Conservation (phyloP, 345 rosid genomes). For the Limnanthes douglasii region DNA sequence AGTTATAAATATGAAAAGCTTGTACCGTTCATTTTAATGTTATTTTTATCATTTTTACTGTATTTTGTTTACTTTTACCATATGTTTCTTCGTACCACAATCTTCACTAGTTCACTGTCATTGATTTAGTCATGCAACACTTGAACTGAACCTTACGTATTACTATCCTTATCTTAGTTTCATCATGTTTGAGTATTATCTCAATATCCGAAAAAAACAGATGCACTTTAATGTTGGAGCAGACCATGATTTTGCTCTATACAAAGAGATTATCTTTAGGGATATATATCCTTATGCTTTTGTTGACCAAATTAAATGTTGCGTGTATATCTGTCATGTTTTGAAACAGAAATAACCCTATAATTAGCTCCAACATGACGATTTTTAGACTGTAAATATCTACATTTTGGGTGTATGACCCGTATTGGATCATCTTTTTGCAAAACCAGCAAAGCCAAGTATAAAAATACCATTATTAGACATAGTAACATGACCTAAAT, state of each 20-base stretch:
- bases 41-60: slow-evolving; percentile 10
- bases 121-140: slow-evolving; percentile 28
- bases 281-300: slow-evolving; percentile 21
- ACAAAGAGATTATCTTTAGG: slow-evolving; percentile 24
- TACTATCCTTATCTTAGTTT: slow-evolving; percentile 20
- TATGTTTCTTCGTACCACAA: not conserved
- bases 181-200: slow-evolving; percentile 22
- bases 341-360: slow-evolving; percentile 23
- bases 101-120: slow-evolving; percentile 21
- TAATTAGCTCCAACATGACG: slow-evolving; percentile 40
- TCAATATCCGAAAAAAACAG: slow-evolving; percentile 24
- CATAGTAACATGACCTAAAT: too few relatives aligned
- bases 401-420: slow-evolving; percentile 41
- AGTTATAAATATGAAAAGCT: slow-evolving; percentile 26
- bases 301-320: slow-evolving; percentile 25
- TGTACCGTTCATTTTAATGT: slow-evolving; percentile 14
- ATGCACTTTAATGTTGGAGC: slow-evolving; percentile 22
- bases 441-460: too few relatives aligned
- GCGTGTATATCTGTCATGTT: slow-evolving; percentile 29
- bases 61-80: slow-evolving; percentile 6
- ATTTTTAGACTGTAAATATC: slow-evolving; percentile 45
- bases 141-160: slow-evolving; percentile 33
- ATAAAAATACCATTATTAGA: too few relatives aligned
- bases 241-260: slow-evolving; percentile 24
- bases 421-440: slow-evolving; percentile 45